Evolutionary conservation across 768 basidiomycete species (phyloP).

Genomic region (Botryobasidium botryosum): DNA sequence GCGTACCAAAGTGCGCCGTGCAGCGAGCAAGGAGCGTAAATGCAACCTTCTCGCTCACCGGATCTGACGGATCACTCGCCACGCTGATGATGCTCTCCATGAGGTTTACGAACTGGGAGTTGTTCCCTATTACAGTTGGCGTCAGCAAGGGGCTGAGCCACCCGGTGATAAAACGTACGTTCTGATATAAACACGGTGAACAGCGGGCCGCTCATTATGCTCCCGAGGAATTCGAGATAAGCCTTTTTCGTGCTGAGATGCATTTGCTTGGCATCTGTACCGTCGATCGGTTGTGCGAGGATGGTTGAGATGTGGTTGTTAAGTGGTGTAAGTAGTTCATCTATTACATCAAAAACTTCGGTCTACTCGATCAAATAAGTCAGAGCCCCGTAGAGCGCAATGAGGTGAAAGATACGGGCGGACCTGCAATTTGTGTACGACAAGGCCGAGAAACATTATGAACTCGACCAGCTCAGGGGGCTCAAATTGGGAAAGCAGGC

Average conservation of each 20-base stretch:
- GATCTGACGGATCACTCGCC: constrained; percentile 61
- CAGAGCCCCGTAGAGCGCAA: background rate
- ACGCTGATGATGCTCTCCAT: constrained; percentile 57
- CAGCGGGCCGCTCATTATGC: constrained; percentile 63
- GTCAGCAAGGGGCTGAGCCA: constrained; percentile 3
- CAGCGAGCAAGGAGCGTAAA: constrained; percentile 61
- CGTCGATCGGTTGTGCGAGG: constrained; percentile 60
- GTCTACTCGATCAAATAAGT: constrained; percentile 28
- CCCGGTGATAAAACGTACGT: constrained; percentile 34
- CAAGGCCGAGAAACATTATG: constrained; percentile 81
- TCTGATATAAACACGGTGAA: constrained; percentile 76
- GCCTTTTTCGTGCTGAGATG: constrained; percentile 75
- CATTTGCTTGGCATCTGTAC: constrained; percentile 72
- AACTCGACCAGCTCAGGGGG: constrained; percentile 88
- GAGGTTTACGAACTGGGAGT: constrained; percentile 42
- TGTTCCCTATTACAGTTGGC: constrained; percentile 40
- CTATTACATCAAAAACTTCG: constrained; percentile 75
- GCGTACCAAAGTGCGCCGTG: constrained; percentile 47
- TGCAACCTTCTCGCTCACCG: constrained; percentile 58
- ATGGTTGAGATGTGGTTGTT: constrained; percentile 64
- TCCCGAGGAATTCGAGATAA: constrained; percentile 69
- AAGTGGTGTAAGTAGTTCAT: constrained; percentile 78
- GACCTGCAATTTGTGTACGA: constrained; percentile 86
- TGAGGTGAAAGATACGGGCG: constrained; percentile 8
- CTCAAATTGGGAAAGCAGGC: constrained; percentile 83